Evolutionary conservation across 805 yeast genomes (phyloP).

Genomic region (Teunomyces barrocoloradensis): DNA sequence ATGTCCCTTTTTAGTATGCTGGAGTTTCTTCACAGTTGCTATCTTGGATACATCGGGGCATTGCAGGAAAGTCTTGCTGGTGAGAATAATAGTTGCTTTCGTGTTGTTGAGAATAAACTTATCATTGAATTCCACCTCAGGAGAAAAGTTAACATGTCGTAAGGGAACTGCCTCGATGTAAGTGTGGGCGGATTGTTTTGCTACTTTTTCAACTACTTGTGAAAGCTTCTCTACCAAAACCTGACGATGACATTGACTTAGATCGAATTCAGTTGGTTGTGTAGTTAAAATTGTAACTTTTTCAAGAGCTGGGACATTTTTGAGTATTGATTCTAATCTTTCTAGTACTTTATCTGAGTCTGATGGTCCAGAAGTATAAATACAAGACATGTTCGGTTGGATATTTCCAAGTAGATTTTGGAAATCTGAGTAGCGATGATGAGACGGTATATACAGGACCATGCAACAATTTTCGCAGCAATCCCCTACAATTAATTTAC

Average conservation of each 20-base stretch:
- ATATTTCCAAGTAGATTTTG: not conserved
- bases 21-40: conserved; percentile 10
- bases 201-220: conserved; percentile 9
- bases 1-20: conserved; percentile 18
- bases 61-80: conserved; percentile 6
- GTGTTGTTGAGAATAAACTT: conserved; percentile 1
- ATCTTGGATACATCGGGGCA: conserved; percentile 9
- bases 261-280: not conserved
- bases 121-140: not conserved
- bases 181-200: not conserved
- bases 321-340: not conserved
- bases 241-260: not conserved
- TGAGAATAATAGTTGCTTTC: conserved; percentile 4
- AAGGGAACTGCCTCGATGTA: not conserved
- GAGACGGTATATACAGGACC: not conserved
- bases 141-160: not conserved
- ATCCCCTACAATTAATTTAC: not conserved
- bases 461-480: not conserved
- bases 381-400: not conserved
- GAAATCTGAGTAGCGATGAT: not conserved
- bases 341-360: not conserved
- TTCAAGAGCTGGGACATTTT: not conserved
- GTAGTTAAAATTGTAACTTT: not conserved
- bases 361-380: not conserved
- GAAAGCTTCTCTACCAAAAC: not conserved